These are phyloP conservation scores for Beauveria medogensis DNA, from an alignment of 2,329 filamentous ascomycete species.

Conservation along the genomic window DNA sequence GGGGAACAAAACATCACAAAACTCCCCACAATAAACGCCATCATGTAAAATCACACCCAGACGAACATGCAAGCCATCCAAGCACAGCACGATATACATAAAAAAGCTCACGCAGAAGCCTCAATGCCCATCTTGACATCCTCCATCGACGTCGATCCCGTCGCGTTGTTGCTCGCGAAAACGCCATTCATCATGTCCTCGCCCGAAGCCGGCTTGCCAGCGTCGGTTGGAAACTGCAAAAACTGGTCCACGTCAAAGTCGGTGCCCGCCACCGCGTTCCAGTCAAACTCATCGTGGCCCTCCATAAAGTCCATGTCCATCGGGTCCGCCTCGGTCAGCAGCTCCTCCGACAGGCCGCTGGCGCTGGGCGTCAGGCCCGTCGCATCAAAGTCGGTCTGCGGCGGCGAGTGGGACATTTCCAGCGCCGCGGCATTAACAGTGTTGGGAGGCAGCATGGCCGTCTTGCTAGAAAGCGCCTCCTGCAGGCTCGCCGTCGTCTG, in stretches of 20 bases:
- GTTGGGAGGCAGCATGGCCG: constrained; percentile 28
- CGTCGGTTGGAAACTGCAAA: constrained; percentile 49
- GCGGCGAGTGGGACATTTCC: constrained; percentile 32
- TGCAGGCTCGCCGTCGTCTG: constrained; percentile 24
- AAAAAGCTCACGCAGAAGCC: constrained; percentile 1
- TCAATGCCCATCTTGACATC: constrained; percentile 11
- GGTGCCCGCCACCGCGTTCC: constrained; percentile 43
- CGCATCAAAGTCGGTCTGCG: constrained; percentile 35
- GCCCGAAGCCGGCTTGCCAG: constrained; percentile 31
- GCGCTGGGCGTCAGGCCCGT: constrained; percentile 36
- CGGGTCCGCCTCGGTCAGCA: constrained; percentile 24
- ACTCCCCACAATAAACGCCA: neutral
- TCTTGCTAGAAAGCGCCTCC: constrained; percentile 28
- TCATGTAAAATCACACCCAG: neutral
- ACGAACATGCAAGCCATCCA: neutral
- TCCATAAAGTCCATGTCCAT: constrained; percentile 40
- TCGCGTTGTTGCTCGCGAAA: constrained; percentile 16
- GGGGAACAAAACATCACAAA: neutral
- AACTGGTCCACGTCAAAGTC: constrained; percentile 53
- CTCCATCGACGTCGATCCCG: neutral
- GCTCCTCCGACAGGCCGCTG: constrained; percentile 35
- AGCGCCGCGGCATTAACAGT: constrained; percentile 30
- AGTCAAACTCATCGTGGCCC: constrained; percentile 43
- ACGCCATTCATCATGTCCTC: constrained; percentile 27
- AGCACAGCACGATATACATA: neutral